Base-by-base conservation (phyloP, 306 rosid species). In the Corylus americana region DNA sequence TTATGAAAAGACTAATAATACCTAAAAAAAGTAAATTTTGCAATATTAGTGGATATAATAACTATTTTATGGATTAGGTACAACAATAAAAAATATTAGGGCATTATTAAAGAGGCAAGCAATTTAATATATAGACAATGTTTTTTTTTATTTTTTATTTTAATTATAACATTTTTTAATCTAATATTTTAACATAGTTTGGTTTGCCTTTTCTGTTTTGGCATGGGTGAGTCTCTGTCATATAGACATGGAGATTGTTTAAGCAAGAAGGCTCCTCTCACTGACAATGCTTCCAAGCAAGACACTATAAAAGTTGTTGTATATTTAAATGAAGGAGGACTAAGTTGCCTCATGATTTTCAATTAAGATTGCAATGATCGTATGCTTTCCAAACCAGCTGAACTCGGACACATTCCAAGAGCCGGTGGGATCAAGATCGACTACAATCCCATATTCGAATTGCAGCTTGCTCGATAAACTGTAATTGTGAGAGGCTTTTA, bases 201-300 rank as follows among this genome's bases (percentile, higher is more conserved):
- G 68, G 49, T 50, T 64, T 66, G 53, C 57, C 55, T 64, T 68
- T 76, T 69, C 74, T 83, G 71, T 75, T 53, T 80, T 12, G 67
- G 27, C 44, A n/a, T 7, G 31, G 68, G 31, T 13, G 42, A 71
- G 68, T 63, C 72, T 54, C 3, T 76, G 70, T 42, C 45, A 39
- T 80, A 11, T 39, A 71, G 81, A 85, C 78, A 70, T 42, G 76
- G 68, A 74, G 80, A 66, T 88, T 86, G 79, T 83, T 84, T 74
- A 86, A 67, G 81, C 77, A 31, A 58, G 55, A 82, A 74, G 90
- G 88, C 81, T 83, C 90, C 85, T 83, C 82, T 83, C 82, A 20
- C 17, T 11, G 44, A 74, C 80, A 75, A 83, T 73, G 85, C 84
- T 85, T 88, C 85, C 85, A 82, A 88, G 89, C 86, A 88, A 88